Evolutionary conservation across 306 rosid genomes (phyloP).

Genomic region (Ormosia emarginata): DNA sequence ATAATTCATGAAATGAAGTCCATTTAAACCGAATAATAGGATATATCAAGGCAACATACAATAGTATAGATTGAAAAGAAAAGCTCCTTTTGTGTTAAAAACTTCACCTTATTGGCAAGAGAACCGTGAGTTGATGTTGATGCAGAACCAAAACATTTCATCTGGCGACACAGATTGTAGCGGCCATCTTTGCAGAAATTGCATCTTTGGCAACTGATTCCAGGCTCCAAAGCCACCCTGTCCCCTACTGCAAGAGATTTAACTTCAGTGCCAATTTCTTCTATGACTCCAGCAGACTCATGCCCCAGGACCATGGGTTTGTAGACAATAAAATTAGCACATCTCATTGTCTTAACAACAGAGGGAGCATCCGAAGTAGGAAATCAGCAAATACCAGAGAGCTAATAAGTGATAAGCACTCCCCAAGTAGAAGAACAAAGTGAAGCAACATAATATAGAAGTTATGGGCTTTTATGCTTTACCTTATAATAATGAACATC

Average conservation of each 20-base stretch:
- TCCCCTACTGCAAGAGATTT: constrained; percentile 33
- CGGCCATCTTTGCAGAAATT: constrained; percentile 35
- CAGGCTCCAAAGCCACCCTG: constrained; percentile 47
- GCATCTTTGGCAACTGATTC: constrained; percentile 41
- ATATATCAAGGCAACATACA: neutral
- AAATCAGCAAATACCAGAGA: neutral
- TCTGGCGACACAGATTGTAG: constrained; percentile 44
- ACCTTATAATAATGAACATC: constrained; percentile 45
- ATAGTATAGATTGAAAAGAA: neutral
- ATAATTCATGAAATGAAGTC: neutral
- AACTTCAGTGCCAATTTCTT: constrained; percentile 41
- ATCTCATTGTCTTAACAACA: constrained; percentile 38
- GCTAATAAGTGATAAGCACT: neutral
- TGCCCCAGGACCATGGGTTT: constrained; percentile 53
- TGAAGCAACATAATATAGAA: neutral
- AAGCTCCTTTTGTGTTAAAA: neutral
- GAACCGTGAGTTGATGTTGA: constrained; percentile 33
- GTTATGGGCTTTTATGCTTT: neutral
- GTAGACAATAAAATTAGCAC: constrained; percentile 38
- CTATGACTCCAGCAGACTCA: constrained; percentile 49
- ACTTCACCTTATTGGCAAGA: constrained; percentile 39
- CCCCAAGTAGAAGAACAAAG: neutral
- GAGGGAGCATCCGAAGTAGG: neutral
- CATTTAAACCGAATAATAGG: neutral
- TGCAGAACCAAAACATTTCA: constrained; percentile 45